Evolutionary conservation across 106 monocot genomes (phyloP), one percentile per base, ranked within the genome.

Genomic region (Dendrobium huoshanense): DNA sequence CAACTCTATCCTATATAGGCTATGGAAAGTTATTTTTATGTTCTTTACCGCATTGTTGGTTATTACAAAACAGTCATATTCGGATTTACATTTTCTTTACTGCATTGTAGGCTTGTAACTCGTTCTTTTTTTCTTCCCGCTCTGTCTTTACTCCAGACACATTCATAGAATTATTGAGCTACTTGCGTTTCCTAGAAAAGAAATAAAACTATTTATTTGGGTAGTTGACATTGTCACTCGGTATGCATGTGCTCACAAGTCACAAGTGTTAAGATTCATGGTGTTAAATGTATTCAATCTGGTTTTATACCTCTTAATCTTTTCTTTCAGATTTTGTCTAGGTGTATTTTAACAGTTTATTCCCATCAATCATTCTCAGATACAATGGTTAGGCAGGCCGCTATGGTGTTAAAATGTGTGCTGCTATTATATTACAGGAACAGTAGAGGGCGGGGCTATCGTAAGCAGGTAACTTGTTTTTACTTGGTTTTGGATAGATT

Each of bases 371-470:
- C 37, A 11, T 79, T 48, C 67, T n/a, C 92, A 96, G 96, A 96
- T 83, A 96, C 88, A 74, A 86, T 94, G 88, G 91, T 96, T 29
- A 90, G 96, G 15, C 96, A 93, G 65, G 92, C 88, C 76, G 91
- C 93, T 83, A 96, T 96, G 96, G 79, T 90, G 31, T 2, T 91
- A 43, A 96, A 96, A 72, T 92, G 93, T 82, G 29, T 87, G 47
- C 56, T 96, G 33, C 82, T 96, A 72, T 92, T 94, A 78, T 92
- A 90, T 80, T 92, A 92, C 86, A 96, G 88, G 83, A 96, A 94
- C 75, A 87, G 86, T 81, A 90, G 85, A 75, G 93, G 96, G 33
- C 87, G 84, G 43, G 92, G 87, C 77, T 96, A 90, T 67, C 93
- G 93, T 79, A 90, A 70, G 82, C 96, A 96, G 96, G 96, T 96